Evolutionary conservation across 805 yeast species (phyloP).

Genomic region (Cyberlindnera xishuangbannaensis): DNA sequence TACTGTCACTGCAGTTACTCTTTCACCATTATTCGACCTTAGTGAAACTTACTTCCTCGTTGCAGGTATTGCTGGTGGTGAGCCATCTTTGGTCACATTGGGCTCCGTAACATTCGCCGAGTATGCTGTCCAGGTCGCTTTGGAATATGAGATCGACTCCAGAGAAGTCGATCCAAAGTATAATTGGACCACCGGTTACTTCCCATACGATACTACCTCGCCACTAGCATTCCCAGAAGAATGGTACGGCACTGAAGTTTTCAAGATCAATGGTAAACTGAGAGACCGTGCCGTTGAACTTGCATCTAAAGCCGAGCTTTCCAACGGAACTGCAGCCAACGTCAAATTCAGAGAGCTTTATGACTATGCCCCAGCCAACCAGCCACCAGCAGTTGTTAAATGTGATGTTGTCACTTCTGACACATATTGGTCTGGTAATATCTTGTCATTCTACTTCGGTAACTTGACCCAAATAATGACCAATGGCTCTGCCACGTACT

Average conservation of each 20-base stretch:
- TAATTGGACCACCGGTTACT: slow-evolving; percentile 15
- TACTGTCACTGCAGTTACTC: slow-evolving; percentile 10
- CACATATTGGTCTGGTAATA: slow-evolving; percentile 13
- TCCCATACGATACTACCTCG: slow-evolving; percentile 13
- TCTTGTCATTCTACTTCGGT: slow-evolving; percentile 11
- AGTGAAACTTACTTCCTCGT: slow-evolving; percentile 12
- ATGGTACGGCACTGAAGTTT: slow-evolving; percentile 14
- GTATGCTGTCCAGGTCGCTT: slow-evolving; percentile 12
- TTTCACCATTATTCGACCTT: slow-evolving; percentile 11
- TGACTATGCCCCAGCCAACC: slow-evolving; percentile 14
- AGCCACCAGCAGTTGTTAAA: slow-evolving; percentile 8
- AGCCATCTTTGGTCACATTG: slow-evolving; percentile 10
- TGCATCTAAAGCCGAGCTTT: slow-evolving; percentile 7
- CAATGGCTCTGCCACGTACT: slow-evolving; percentile 12
- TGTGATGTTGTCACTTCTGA: slow-evolving; percentile 12
- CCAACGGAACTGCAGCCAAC: slow-evolving; percentile 11
- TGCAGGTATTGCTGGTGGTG: slow-evolving; percentile 16
- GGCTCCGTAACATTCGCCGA: slow-evolving; percentile 16
- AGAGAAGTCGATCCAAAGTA: slow-evolving; percentile 9
- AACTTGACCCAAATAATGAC: slow-evolving; percentile 13
- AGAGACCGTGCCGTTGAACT: slow-evolving; percentile 11
- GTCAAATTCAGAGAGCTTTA: slow-evolving; percentile 9
- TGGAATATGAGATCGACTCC: slow-evolving; percentile 13
- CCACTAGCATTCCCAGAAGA: slow-evolving; percentile 13
- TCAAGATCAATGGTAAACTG: slow-evolving; percentile 9